phyloP scores from a whole-genome alignment of 345 rosid species.

The Hirschfeldia incana region DNA sequence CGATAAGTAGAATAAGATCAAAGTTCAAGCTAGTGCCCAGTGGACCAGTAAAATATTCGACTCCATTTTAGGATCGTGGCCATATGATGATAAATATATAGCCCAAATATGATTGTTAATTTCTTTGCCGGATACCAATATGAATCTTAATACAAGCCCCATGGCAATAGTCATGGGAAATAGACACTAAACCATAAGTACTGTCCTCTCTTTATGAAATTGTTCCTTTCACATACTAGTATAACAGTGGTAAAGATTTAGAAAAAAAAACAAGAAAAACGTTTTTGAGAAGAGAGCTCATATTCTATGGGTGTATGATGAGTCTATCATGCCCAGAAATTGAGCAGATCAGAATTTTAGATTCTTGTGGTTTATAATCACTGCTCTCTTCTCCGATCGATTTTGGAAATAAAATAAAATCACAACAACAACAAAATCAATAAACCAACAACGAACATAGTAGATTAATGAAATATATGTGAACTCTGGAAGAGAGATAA shows the following conservation, averaged over 20 bases:
- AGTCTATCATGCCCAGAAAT: constrained; percentile 43
- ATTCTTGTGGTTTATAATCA: constrained; percentile 43
- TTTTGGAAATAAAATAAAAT: not conserved
- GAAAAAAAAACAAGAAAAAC: not conserved
- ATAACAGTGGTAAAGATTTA: not conserved
- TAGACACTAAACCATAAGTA: constrained; percentile 40
- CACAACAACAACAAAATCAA: not conserved
- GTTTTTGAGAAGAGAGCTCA: constrained; percentile 39
- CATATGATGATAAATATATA: no score
- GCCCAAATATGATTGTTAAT: no score
- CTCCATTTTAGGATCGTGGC: no score
- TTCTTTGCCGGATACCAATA: no score
- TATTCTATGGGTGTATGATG: constrained; percentile 51
- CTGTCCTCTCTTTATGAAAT: no score
- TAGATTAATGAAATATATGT: not conserved
- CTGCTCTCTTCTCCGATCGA: constrained; percentile 29
- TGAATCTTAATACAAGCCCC: no score
- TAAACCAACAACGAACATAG: not conserved
- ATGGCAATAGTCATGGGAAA: no score
- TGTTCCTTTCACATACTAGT: no score
- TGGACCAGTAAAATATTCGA: no score
- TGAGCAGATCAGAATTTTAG: constrained; percentile 38
- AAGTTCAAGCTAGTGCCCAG: no score
- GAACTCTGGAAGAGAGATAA: not conserved
- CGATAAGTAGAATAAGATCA: no score